Conservation (phyloP, 768 basidiomycete genomes). For the Sutorius australiensis region DNA sequence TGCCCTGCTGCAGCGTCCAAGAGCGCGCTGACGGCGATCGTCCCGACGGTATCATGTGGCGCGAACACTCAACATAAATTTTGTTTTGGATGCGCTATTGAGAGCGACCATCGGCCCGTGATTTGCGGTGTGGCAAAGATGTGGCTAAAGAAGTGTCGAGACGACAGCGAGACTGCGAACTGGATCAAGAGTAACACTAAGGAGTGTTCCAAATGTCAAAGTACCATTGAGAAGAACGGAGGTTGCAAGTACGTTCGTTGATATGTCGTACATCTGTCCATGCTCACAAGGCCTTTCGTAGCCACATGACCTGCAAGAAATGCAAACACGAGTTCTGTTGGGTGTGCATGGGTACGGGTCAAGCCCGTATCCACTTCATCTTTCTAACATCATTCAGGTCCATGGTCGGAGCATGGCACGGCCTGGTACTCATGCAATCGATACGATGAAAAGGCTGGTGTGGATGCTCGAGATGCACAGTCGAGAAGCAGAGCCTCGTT, state of each 20-base stretch:
- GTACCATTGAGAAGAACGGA: slow-evolving; percentile 99
- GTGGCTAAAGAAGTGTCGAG: slow-evolving; percentile 96
- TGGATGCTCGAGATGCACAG: slow-evolving; percentile 89
- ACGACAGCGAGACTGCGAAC: slow-evolving; percentile 97
- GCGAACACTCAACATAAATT: slow-evolving; percentile 69
- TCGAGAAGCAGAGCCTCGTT: slow-evolving; percentile 85
- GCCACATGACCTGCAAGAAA: slow-evolving; percentile 99
- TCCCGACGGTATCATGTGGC: slow-evolving; percentile 87
- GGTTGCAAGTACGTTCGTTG: slow-evolving; percentile 91
- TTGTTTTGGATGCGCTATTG: slow-evolving; percentile 92
- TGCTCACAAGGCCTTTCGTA: slow-evolving; percentile 31
- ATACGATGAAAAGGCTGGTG: slow-evolving; percentile 87
- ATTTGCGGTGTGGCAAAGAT: slow-evolving; percentile 84
- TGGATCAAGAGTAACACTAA: slow-evolving; percentile 99
- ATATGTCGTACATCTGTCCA: slow-evolving; percentile 67
- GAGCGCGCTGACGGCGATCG: slow-evolving; percentile 66
- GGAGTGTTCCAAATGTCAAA: slow-evolving; percentile 93
- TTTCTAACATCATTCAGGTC: slow-evolving; percentile 49
- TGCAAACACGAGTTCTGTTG: slow-evolving; percentile 99
- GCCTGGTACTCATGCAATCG: slow-evolving; percentile 98
- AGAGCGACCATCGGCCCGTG: slow-evolving; percentile 88
- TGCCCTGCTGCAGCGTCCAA: slow-evolving; percentile 80
- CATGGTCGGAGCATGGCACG: slow-evolving; percentile 97
- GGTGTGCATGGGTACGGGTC: slow-evolving; percentile 90
- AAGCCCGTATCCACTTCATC: slow-evolving; percentile 1